Evolutionary conservation across 1,284 basidiomycete genomes (phyloP), one percentile per base, ranked within the genome.

Genomic region (Rhizoctonia solani): DNA sequence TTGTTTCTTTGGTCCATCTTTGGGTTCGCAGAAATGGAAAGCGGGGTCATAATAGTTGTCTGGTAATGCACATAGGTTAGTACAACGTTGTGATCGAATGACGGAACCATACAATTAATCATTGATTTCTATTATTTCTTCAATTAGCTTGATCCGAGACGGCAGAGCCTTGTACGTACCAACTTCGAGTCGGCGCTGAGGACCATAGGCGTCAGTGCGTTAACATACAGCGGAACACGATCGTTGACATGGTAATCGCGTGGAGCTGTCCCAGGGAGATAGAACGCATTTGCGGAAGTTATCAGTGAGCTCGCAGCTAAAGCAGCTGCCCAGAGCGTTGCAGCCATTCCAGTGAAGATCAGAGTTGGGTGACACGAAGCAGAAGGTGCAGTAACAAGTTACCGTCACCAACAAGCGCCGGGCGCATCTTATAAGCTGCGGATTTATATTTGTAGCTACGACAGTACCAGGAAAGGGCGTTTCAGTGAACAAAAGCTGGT

Each of bases 11-110:
- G 89, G 87, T 3, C 92, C 93, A 5, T 82, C 87, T 54, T 84
- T 79, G 4, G 96, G 96, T 70, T 84, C 74, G 75, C 96, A 98
- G 77, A 98, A 98, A 71, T 88, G 88, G 72, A 98, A 91, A 47
- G 81, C 80, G 1, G 87, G 84, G 73, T 93, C 87, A 78, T 96
- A 96, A 77, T 94, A 96, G 76, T 96, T 93, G 75, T 93, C 91
- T 82, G 58, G 83, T 68, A 19, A 34, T 32, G n/a, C 59, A 65
- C 44, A 55, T 56, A 37, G 44, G 56, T 50, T 19, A 44, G 69
- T 74, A 73, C 66, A 72, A 72, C 58, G 72, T 73, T 69, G 55
- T 11, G 59, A 66, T 50, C 23, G 65, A 67, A 67, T 49, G 32
- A 39, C 52, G 70, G 68, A n/a, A 37, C 46, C 84, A 72, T 72